Conservation (phyloP, 768 basidiomycete genomes). For the Phaeotremella fagi region DNA sequence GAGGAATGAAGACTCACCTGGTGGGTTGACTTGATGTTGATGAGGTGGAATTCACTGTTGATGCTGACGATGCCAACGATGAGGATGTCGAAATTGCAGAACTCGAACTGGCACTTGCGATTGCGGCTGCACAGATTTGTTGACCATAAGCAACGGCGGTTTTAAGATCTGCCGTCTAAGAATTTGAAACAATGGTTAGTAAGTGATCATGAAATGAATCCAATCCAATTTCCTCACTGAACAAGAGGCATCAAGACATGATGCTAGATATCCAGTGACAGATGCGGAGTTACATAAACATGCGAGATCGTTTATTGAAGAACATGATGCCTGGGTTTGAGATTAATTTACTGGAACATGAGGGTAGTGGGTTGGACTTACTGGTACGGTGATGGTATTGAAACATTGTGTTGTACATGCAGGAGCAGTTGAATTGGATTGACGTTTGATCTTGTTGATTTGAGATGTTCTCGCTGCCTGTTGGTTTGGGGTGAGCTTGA, state of each 20-base stretch:
- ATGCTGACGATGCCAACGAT: not conserved
- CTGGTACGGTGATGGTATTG: not conserved
- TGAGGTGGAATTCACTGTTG: not conserved
- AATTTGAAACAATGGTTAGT: too few relatives aligned
- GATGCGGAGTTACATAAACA: conserved; percentile 13
- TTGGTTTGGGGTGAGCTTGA: not conserved
- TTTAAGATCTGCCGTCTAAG: conserved; percentile 8
- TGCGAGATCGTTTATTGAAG: conserved; percentile 10
- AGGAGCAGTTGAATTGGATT: not conserved
- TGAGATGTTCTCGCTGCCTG: too few relatives aligned
- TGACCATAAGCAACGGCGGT: conserved; percentile 13
- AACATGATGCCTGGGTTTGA: conserved; percentile 1
- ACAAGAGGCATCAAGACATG: conserved; percentile 15
- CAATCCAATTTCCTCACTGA: conserved; percentile 4
- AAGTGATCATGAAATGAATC: not conserved
- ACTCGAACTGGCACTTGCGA: not conserved
- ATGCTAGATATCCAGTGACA: conserved; percentile 14
- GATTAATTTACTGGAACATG: not conserved
- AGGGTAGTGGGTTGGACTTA: not conserved
- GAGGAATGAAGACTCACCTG: not conserved
- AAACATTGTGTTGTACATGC: not conserved
- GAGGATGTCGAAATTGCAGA: not conserved
- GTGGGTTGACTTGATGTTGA: not conserved
- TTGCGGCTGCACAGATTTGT: conserved; percentile 9
- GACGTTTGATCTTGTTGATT: too few relatives aligned